Evolutionary conservation across 176 grass and related monocot species (phyloP).

Genomic region (Lolium multiflorum): DNA sequence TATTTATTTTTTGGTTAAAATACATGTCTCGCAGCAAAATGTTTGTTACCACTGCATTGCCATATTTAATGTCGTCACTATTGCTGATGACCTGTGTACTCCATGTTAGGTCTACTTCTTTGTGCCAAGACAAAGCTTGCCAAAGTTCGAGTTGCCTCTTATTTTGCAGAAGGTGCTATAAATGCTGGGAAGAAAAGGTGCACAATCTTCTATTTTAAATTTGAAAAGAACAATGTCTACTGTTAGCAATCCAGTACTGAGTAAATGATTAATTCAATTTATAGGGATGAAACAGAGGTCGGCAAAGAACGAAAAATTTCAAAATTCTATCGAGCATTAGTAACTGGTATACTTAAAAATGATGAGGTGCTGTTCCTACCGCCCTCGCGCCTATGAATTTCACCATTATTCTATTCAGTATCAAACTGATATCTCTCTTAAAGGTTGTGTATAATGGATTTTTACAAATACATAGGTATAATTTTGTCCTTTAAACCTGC

Average conservation of each 20-base stretch:
- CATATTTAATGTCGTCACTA: conserved; percentile 28
- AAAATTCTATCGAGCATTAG: conserved; percentile 92
- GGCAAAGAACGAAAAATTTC: conserved; percentile 67
- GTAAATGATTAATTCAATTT: conserved; percentile 36
- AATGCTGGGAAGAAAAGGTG: conserved; percentile 64
- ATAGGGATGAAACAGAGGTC: conserved; percentile 61
- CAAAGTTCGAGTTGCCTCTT: conserved; percentile 78
- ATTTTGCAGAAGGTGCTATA: conserved; percentile 78
- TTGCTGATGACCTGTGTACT: conserved; percentile 21
- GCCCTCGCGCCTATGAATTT: not conserved
- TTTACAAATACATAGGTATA: not conserved
- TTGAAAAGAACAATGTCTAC: conserved; percentile 1
- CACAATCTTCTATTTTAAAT: conserved; percentile 4
- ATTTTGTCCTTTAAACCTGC: conserved; percentile 33
- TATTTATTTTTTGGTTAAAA: not conserved
- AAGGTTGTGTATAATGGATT: not conserved
- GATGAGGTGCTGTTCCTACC: conserved; percentile 59
- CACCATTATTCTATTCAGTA: not conserved
- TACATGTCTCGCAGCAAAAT: conserved; percentile 4
- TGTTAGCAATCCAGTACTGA: conserved; percentile 28
- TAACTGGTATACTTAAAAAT: conserved; percentile 69
- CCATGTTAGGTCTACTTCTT: conserved; percentile 75
- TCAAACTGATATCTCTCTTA: conserved; percentile 7
- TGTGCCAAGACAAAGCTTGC: conserved; percentile 94
- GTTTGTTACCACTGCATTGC: not conserved